A percentile compares a stretch with the other conserved stretches of the same genome.
phyloP scores from a whole-genome alignment of 257 asterid genomes.

The Scutellaria minor region DNA sequence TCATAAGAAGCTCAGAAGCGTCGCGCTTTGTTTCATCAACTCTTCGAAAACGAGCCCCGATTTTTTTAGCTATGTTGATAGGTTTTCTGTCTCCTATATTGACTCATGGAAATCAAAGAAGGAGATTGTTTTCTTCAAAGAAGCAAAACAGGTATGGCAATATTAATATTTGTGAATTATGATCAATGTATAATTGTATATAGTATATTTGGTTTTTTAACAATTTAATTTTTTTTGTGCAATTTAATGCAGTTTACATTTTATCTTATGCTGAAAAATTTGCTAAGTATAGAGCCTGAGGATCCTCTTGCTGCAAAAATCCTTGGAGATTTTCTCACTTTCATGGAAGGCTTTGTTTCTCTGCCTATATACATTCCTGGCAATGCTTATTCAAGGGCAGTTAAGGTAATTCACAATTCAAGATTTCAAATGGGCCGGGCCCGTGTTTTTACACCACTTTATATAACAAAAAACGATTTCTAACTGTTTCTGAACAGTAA shows the following conservation, averaged over 20 bases:
- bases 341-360: constrained; percentile 85
- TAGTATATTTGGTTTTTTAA: too few species aligned
- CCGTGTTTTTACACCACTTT: too few species aligned
- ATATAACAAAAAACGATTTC: too few species aligned
- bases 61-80: constrained; percentile 46
- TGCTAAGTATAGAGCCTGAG: constrained; percentile 60
- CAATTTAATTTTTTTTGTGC: neutral
- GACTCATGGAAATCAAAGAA: constrained; percentile 47
- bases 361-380: constrained; percentile 74
- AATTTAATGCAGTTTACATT: constrained; percentile 64
- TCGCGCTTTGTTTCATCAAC: constrained; percentile 52
- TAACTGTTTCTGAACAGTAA: too few species aligned
- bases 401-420: constrained; percentile 47
- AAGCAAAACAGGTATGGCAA: constrained; percentile 62
- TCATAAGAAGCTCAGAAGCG: constrained; percentile 61
- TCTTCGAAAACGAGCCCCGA: constrained; percentile 48
- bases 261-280: constrained; percentile 61
- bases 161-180: too few species aligned
- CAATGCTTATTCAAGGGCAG: constrained; percentile 72
- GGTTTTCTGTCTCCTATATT: constrained; percentile 35
- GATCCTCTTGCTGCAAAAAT: constrained; percentile 57
- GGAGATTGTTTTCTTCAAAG: constrained; percentile 49
- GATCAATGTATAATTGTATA: too few species aligned
- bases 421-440: too few species aligned
- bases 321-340: constrained; percentile 63